Evolutionary conservation across 2,329 filamentous ascomycete species (phyloP), one percentile per base, ranked within the genome.

Genomic region (Microdochium paspali): DNA sequence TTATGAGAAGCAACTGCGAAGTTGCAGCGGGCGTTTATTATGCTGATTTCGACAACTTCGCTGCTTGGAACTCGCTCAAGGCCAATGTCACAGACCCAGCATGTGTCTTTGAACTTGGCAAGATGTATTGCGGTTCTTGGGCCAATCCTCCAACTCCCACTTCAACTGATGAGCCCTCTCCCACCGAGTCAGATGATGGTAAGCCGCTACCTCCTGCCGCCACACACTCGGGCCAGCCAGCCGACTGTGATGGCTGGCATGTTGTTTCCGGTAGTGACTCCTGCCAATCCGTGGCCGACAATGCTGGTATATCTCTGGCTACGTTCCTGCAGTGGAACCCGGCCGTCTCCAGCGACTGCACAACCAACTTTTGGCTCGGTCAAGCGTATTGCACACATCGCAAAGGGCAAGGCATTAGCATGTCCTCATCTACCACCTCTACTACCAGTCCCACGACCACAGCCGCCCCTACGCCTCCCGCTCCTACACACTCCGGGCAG

Each of bases 291-390:
- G 46, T 50, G 21, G 44, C 48, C 5, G 23, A 23, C 21, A 24
- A 31, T 15, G 45, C 32, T 20, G 47, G 50, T 3, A 24, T 53
- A 3, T 50, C 50, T 3, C 40, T 49, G 20, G 46, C 32, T 9
- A 24, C 47, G n/a, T 54, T 54, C 46, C 50, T 44, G 24, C 46
- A 20, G 12, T 50, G 35, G 26, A 51, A 56, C 42, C 54, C 54
- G 3, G 51, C 44, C 12, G 46, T 56, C 12, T 47, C 50, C 3
- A 31, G 23, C 3, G 51, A 56, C 45, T 56, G 54, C 44, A 24
- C 25, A 20, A 40, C 35, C 42, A 25, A 31, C 12, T 40, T 52
- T 24, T 46, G 40, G 45, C 18, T 28, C 20, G 25, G 49, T 49
- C 25, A 39, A 43, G 45, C 25, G 26, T 26, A 45, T 25, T 42